These are phyloP conservation scores for Fusarium staphyleae DNA, from an alignment of 2,329 filamentous ascomycete genomes.

Conservation along the genomic window DNA sequence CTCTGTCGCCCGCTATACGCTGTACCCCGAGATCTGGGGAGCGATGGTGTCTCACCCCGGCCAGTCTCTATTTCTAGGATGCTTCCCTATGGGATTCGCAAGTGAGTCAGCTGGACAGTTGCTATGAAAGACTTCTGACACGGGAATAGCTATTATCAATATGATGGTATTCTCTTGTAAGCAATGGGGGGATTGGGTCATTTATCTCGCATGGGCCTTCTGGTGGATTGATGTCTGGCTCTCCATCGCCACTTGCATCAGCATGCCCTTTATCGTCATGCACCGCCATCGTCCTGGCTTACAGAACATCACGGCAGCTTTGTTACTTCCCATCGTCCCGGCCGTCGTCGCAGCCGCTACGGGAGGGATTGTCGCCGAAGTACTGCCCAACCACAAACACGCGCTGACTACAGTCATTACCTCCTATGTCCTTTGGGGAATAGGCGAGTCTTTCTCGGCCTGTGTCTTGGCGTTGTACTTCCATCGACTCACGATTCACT, in stretches of 20 bases:
- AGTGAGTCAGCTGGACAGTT: conserved; percentile 46
- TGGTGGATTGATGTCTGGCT: conserved; percentile 65
- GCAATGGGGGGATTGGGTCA: conserved; percentile 67
- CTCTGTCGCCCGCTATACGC: conserved; percentile 64
- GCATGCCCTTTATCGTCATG: conserved; percentile 64
- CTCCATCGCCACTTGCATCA: conserved; percentile 61
- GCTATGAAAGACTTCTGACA: conserved; percentile 7
- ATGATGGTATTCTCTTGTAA: conserved; percentile 68
- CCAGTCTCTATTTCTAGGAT: conserved; percentile 73
- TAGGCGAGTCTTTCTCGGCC: conserved; percentile 65
- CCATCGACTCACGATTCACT: conserved; percentile 70
- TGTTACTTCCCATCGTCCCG: conserved; percentile 71
- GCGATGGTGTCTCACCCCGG: conserved; percentile 72
- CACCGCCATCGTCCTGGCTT: conserved; percentile 55
- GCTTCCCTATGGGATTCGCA: conserved; percentile 72
- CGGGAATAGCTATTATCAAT: conserved; percentile 61
- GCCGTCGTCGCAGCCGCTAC: conserved; percentile 70
- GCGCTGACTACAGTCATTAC: conserved; percentile 68
- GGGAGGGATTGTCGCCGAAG: conserved; percentile 69
- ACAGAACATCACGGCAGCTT: conserved; percentile 67
- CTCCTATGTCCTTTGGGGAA: conserved; percentile 74
- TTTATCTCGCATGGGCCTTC: conserved; percentile 61
- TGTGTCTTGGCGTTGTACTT: conserved; percentile 73
- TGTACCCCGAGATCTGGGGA: conserved; percentile 71
- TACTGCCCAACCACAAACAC: conserved; percentile 61